Evolutionary conservation across 2,329 filamentous ascomycete species (phyloP), one percentile per base, ranked within the genome.

Genomic region (Berkeleyomyces basicola): DNA sequence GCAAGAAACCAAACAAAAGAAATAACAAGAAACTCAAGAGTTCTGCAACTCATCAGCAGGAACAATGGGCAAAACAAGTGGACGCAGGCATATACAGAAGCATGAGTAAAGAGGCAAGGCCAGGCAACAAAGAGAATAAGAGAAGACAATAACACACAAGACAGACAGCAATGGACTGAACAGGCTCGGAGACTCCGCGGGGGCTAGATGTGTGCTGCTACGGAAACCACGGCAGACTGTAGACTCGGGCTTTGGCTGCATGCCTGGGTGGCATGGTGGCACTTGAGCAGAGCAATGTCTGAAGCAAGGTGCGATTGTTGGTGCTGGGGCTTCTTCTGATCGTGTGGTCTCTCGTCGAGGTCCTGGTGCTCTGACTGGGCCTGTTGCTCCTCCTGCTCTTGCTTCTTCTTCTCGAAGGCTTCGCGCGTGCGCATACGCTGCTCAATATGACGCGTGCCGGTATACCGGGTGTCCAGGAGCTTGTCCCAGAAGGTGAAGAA

Each of bases 401-500:
- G 39, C 39, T 42, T 44, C 59, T 61, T 62, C 10, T 40, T 33
- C 44, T 62, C 51, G 33, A 60, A 61, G 14, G 61, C 63, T 14
- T 58, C 57, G 42, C 46, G 47, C 23, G 44, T 60, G 33, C 42
- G 63, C 33, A 58, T 61, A n/a, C 63, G 61, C 61, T 63, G 61
- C 58, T 65, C 61, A 65, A 73, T 70, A 49, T 69, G 68, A 14
- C 77, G 77, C 64, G 78, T 84, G 59, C 88, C 89, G 65, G 81
- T 83, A 85, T 90, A 96, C 73, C 83, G 87, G 33, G 93, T 99
- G 60, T 85, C 84, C 31, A 96, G 77, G 37, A 90, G 70, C 57
- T 82, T 79, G 72, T 99, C 93, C 90, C 93, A 97, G 75, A 96
- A 90, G 58, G 88, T 96, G 75, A 97, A 96, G 76, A 91, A 95